Conservation (phyloP, 2,329 filamentous ascomycete species). For the Arthrobotrys megalospora region DNA sequence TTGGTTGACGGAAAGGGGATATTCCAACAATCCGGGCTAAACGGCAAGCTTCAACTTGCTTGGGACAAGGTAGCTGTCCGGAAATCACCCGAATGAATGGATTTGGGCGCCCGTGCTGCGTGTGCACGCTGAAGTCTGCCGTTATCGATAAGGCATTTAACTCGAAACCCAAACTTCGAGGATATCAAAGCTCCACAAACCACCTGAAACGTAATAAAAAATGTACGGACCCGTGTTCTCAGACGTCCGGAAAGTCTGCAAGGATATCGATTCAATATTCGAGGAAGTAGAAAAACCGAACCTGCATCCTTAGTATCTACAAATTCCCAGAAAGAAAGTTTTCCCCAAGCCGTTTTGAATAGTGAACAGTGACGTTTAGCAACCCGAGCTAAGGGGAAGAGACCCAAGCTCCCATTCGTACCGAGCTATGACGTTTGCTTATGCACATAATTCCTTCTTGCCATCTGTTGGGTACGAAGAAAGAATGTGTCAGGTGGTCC, state of each 20-base stretch:
- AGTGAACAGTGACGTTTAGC: conserved; percentile 50
- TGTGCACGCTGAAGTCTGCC: not conserved
- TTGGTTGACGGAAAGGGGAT: conserved; percentile 32
- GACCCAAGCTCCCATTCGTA: conserved; percentile 41
- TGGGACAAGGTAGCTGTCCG: conserved; percentile 10
- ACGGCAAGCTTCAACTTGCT: conserved; percentile 15
- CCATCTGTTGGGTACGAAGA: conserved; percentile 60
- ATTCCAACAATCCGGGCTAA: conserved; percentile 40
- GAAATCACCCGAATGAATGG: conserved; percentile 44
- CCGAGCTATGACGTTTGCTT: conserved; percentile 61
- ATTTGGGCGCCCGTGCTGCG: not conserved
- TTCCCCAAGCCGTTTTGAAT: conserved; percentile 26
- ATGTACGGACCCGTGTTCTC: not conserved
- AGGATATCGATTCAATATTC: conserved; percentile 15
- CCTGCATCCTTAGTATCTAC: conserved; percentile 26
- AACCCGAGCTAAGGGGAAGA: conserved; percentile 14
- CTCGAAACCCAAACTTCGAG: not conserved
- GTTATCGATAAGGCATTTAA: conserved; percentile 51
- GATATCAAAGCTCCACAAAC: conserved; percentile 7
- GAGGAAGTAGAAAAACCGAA: conserved; percentile 1
- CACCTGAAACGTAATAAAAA: conserved; percentile 31
- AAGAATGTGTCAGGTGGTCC: conserved; percentile 61
- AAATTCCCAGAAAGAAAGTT: conserved; percentile 4
- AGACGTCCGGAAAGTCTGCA: not conserved
- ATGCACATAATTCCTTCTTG: conserved; percentile 60